Conservation (phyloP, 1,284 basidiomycete genomes). For the Ustilago tritici region DNA sequence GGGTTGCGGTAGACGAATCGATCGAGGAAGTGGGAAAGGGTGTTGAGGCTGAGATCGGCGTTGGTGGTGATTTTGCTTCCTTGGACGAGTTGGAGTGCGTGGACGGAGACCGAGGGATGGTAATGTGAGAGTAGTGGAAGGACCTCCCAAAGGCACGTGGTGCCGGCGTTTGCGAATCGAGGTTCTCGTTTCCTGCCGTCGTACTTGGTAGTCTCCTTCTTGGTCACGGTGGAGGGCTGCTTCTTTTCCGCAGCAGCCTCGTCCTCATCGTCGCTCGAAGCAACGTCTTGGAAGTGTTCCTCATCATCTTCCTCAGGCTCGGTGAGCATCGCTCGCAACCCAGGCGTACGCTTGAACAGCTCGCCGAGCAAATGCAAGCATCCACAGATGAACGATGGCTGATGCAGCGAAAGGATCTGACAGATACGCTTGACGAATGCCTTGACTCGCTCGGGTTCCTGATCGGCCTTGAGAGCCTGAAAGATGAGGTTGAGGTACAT, state of each 20-base stretch:
- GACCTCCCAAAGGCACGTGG: conserved; percentile 72
- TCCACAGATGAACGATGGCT: conserved; percentile 90
- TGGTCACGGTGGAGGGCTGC: conserved; percentile 20
- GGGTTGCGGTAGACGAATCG: conserved; percentile 93
- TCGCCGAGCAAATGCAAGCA: conserved; percentile 76
- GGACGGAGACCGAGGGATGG: conserved; percentile 89
- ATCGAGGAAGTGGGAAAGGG: conserved; percentile 90
- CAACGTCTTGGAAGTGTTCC: conserved; percentile 73
- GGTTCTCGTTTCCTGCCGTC: conserved; percentile 83
- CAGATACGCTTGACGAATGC: conserved; percentile 88
- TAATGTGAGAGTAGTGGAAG: conserved; percentile 81
- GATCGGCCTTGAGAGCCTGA: conserved; percentile 88
- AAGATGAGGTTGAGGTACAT: conserved; percentile 97
- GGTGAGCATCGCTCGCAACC: conserved; percentile 78
- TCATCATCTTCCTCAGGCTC: conserved; percentile 71
- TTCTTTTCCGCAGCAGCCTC: conserved; percentile 32
- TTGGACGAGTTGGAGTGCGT: conserved; percentile 86
- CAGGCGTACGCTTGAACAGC: conserved; percentile 82
- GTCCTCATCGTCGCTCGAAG: conserved; percentile 60
- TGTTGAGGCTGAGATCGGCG: conserved; percentile 90
- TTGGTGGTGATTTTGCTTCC: conserved; percentile 79
- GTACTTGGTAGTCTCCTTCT: conserved; percentile 43
- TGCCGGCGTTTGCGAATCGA: conserved; percentile 83
- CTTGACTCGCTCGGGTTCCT: conserved; percentile 77
- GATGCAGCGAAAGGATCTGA: conserved; percentile 82